Evolutionary conservation across 441 rosid genomes (phyloP).

Genomic region (Aquilaria agallochum): DNA sequence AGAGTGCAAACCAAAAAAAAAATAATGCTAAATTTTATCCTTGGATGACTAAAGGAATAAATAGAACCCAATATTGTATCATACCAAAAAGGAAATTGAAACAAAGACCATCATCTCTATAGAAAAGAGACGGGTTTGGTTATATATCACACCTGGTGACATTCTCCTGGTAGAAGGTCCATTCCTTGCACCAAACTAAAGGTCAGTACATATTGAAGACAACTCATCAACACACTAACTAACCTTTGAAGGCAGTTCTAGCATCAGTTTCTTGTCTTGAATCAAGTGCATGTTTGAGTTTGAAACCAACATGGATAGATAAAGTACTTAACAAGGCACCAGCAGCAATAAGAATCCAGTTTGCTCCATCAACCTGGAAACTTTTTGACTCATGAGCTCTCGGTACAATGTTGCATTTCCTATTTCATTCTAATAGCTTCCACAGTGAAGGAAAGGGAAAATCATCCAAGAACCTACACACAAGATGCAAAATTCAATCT

Average conservation of each 20-base stretch:
- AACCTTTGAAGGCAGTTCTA: conserved; percentile 39
- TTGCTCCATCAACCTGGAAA: conserved; percentile 54
- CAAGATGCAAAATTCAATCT: too few relatives aligned
- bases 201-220: conserved; percentile 5
- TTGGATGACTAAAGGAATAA: conserved; percentile 8
- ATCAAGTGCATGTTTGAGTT: conserved; percentile 24
- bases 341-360: conserved; percentile 91
- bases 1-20: too few relatives aligned
- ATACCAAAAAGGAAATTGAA: conserved; percentile 69
- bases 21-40: too few relatives aligned
- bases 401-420: too few relatives aligned
- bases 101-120: conserved; percentile 53
- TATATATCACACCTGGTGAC: conserved; percentile 45
- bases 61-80: conserved; percentile 1
- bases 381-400: too few relatives aligned
- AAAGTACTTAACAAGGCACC: conserved; percentile 91
- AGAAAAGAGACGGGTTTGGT: conserved; percentile 48
- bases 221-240: conserved; percentile 6
- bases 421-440: too few relatives aligned
- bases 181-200: conserved; percentile 41
- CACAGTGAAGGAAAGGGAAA: too few relatives aligned
- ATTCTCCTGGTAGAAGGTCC: conserved; percentile 47
- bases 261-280: conserved; percentile 46
- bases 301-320: conserved; percentile 83
- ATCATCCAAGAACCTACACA: too few relatives aligned